Conservation (phyloP, 2,329 filamentous ascomycete species). For the Phyllosticta citrichinensis region DNA sequence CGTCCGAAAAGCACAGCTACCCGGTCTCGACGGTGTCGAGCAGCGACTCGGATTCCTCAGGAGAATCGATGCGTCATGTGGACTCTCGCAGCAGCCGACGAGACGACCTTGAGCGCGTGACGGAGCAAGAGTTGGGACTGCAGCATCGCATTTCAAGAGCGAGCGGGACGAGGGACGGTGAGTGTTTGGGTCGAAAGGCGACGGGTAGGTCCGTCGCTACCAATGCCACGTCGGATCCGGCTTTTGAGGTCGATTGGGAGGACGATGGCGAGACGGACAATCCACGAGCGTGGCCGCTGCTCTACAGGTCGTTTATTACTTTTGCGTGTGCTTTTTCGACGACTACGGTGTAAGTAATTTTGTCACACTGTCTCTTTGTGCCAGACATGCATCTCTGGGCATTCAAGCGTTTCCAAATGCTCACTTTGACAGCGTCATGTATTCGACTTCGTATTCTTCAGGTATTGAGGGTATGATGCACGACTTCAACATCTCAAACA, state of each 20-base stretch:
- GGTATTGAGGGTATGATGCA: constrained; percentile 58
- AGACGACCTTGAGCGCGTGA: not conserved
- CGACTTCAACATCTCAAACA: constrained; percentile 42
- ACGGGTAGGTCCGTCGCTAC: constrained; percentile 18
- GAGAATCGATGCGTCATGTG: not conserved
- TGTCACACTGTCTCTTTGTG: not conserved
- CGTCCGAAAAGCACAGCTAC: not conserved
- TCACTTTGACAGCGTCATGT: constrained; percentile 43
- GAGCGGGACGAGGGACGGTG: not conserved
- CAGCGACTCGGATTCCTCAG: not conserved
- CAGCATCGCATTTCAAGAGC: not conserved
- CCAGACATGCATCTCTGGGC: not conserved
- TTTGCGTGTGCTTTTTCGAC: constrained; percentile 48
- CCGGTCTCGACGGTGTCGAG: not conserved
- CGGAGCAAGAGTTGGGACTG: not conserved
- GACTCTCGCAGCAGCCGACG: not conserved
- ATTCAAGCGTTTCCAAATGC: not conserved
- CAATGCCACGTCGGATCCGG: constrained; percentile 36
- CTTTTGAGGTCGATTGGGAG: constrained; percentile 66
- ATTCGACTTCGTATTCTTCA: constrained; percentile 70
- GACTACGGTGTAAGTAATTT: constrained; percentile 37
- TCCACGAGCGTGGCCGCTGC: constrained; percentile 58
- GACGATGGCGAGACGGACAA: constrained; percentile 50
- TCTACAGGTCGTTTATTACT: constrained; percentile 46
- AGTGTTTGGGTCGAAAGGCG: not conserved